Evolutionary conservation across 495 filamentous ascomycete genomes (phyloP), one percentile per base, ranked within the genome.

Genomic region (Tuber melanosporum): DNA sequence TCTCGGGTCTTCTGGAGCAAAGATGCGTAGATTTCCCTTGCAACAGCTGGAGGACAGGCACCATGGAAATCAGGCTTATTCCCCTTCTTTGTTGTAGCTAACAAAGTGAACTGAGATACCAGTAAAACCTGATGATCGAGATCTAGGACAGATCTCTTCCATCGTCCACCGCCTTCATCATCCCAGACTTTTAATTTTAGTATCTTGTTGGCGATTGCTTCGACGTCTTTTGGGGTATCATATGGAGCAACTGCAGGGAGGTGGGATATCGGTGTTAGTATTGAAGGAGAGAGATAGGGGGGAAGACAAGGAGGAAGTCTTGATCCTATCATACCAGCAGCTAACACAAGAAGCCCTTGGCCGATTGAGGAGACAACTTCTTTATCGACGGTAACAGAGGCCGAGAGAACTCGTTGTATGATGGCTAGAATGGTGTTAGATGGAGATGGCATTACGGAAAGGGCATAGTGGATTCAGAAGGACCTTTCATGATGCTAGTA

Each of bases 101-200:
- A 90, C 46, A 99, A 90, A 17, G 96, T 99, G 82, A 99, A 99
- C 85, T 99, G 96, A 14, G 96, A 98, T n/a, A 99, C 96, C 94
- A 83, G 70, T 4, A 99, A 90, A 19, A 99, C 88, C 84, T 98
- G 94, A 44, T 82, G 76, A 47, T 74, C 94, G 94, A 75, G 90
- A 43, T 82, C 80, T 15, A 83, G 41, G n/a, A 78, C 73, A 85
- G 78, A 98, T 92, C 76, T 97, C 93, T 84, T 92, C 89, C 45
- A 99, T 92, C 81, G 87, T 36, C 90, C 91, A 44, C 76, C 81
- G 9, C 91, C 88, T 45, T 92, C 91, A 69, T 95, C 93, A 77
- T 93, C 91, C 93, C 93, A 99, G 57, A 98, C 83, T 84, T 91
- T 95, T 78, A 95, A 86, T 85, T 97, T 98, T 44, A 98, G 82